phyloP scores from a whole-genome alignment of 352 stramenopile species.

The Peronosclerospora sorghi region DNA sequence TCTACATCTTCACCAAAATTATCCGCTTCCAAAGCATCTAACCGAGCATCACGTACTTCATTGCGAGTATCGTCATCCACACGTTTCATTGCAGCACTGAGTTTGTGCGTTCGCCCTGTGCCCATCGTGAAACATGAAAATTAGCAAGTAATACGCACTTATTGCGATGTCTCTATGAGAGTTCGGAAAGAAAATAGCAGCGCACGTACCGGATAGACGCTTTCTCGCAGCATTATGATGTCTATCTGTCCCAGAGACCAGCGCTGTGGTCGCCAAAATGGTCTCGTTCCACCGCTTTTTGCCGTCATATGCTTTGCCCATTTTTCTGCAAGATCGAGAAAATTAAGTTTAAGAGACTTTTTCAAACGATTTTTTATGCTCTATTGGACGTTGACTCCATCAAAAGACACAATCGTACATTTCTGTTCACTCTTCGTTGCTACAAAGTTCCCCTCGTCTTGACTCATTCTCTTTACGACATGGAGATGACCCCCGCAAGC shows the following conservation, averaged over 20 bases:
- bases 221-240: slow-evolving; percentile 30
- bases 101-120: slow-evolving; percentile 54
- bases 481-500: slow-evolving; percentile 16
- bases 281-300: slow-evolving; percentile 83
- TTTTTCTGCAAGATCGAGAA: slow-evolving; percentile 10
- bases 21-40: slow-evolving; percentile 84
- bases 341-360: background rate
- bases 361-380: background rate
- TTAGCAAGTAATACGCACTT: slow-evolving; percentile 6
- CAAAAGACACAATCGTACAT: slow-evolving; percentile 2
- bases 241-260: background rate
- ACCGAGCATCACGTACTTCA: slow-evolving; percentile 71
- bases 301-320: slow-evolving; percentile 71
- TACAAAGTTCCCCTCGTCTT: slow-evolving; percentile 10
- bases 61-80: slow-evolving; percentile 77
- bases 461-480: slow-evolving; percentile 16
- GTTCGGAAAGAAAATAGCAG: background rate
- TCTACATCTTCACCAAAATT: slow-evolving; percentile 72
- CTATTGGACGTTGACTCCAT: slow-evolving; percentile 1
- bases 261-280: slow-evolving; percentile 37
- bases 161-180: slow-evolving; percentile 1
- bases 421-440: background rate
- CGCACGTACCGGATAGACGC: slow-evolving; percentile 41
- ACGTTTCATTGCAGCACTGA: slow-evolving; percentile 74
- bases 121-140: no score